Evolutionary conservation across 1,284 basidiomycete species (phyloP).

Genomic region (Irpex lacteus): DNA sequence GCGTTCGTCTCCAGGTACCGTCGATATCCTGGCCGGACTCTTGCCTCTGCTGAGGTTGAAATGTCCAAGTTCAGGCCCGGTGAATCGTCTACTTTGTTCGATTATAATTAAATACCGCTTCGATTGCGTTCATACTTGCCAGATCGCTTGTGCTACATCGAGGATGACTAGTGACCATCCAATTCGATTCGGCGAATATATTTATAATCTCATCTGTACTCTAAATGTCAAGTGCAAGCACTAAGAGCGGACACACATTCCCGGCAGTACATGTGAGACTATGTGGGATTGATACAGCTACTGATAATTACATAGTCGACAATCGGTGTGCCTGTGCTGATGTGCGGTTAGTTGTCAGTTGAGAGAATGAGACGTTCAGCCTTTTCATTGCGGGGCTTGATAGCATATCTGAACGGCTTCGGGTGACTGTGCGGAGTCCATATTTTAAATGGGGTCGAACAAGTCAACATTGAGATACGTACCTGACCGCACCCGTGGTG

Average conservation of each 20-base stretch:
- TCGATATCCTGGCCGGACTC: neutral
- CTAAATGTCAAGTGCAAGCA: too few relatives aligned
- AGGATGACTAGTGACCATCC: too few relatives aligned
- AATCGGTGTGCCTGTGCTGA: neutral
- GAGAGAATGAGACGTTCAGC: neutral
- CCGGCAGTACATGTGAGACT: too few relatives aligned
- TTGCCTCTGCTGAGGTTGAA: neutral
- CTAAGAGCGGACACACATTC: too few relatives aligned
- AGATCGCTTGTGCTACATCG: too few relatives aligned
- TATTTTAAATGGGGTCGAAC: neutral
- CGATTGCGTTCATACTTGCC: too few relatives aligned
- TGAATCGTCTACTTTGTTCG: too few relatives aligned
- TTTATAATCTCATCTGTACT: too few relatives aligned
- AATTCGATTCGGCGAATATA: too few relatives aligned
- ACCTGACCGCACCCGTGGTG: neutral
- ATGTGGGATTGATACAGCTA: neutral
- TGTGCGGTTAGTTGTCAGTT: neutral
- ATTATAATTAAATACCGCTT: too few relatives aligned
- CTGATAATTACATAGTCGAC: neutral
- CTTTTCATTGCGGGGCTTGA: constrained; percentile 4
- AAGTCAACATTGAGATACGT: neutral
- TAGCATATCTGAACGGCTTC: constrained; percentile 25
- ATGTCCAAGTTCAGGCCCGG: neutral
- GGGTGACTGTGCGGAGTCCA: constrained; percentile 36
- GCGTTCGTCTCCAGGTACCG: neutral